Evolutionary conservation across 2,329 filamentous ascomycete genomes (phyloP), one percentile per base, ranked within the genome.

Genomic region (Cladosporium austrohemisphaericum): DNA sequence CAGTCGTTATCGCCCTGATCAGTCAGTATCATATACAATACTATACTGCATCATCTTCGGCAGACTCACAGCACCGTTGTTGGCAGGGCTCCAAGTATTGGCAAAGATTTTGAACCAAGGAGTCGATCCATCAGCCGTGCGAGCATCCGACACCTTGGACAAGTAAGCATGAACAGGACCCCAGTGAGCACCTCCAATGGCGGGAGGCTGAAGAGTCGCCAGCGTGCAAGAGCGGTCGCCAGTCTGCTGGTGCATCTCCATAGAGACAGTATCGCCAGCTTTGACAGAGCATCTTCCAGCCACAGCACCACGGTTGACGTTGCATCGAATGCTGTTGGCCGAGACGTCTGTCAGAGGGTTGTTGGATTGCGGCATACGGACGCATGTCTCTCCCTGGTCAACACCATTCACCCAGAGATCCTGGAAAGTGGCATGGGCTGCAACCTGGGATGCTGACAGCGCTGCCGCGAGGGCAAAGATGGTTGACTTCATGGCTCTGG

Each of bases 191-290:
- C 77, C 76, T 23, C 77, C 77, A 45, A 80, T 77, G 18, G 76
- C 77, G 54, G 77, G 71, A 37, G 65, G 69, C 25, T 23, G 23
- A 3, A 47, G 23, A 3, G 32, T 23, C 16, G 44, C 22, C 18
- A 47, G 35, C 16, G 56, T 55, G 58, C 76, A 79, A 23, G 55
- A 64, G 35, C 76, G 70, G 57, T 77, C 73, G 40, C 67, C 67
- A 14, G 65, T 66, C 68, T 77, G 74, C 65, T 72, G 72, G 65
- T 81, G 78, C 75, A 81, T 81, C 64, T 81, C 78, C 6, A 80
- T 69, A 0, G 77, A 79, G 11, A 80, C 71, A 0, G 67, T 75
- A 26, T 49, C 49, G 29, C 55, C 55, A 18, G 75, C 74, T 23
- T 65, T 62, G 23, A 77, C 74, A 16, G 67, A 59, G 58, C 76